Evolutionary conservation across 805 yeast species (phyloP), one percentile per base, ranked within the genome.

Genomic region (Metschnikowia anglica): DNA sequence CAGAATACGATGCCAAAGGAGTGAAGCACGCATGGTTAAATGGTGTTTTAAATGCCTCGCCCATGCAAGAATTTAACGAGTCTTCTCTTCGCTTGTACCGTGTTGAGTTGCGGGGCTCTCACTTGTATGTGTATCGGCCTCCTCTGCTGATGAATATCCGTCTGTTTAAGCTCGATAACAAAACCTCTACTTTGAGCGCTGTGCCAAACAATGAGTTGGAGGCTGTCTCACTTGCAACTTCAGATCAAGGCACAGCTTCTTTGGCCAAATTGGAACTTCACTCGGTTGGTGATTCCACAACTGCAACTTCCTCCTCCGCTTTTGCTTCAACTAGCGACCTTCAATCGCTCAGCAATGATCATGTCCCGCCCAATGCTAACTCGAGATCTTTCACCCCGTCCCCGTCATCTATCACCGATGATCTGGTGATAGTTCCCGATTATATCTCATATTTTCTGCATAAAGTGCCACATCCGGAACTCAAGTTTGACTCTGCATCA

Each of bases 71-170:
- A 34, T 59, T 63, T 28, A 34, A 53, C 47, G 60, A 54, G 28
- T 33, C 43, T 26, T 31, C 39, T 21, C 51, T 53, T 20, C 49
- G 46, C 30, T 41, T 51, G 29, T 53, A 44, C 39, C 54, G 56
- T 19, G 50, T 49, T 19, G 56, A 54, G 54, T 65, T 89, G 44
- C 78, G 74, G 53, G 96, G 96, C 15, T 78, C 89, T 2, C 68
- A 71, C 32, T 63, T 89, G 39, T 70, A 72, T 41, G 60, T 89
- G 13, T 85, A 77, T 66, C 49, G 53, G 4, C 51, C 56, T 16
- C 56, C 56, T 20, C 45, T 39, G 35, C 53, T 37, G 44, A 17
- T 51, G 39, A 47, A 43, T 33, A 44, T 44, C 13, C 56, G 53
- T 30, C 51, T 41, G 56, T 47, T 51, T 31, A 44, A 43, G 7